These are phyloP conservation scores for Begonia peltatifolia DNA, from an alignment of 306 rosid species.

Conservation along the genomic window DNA sequence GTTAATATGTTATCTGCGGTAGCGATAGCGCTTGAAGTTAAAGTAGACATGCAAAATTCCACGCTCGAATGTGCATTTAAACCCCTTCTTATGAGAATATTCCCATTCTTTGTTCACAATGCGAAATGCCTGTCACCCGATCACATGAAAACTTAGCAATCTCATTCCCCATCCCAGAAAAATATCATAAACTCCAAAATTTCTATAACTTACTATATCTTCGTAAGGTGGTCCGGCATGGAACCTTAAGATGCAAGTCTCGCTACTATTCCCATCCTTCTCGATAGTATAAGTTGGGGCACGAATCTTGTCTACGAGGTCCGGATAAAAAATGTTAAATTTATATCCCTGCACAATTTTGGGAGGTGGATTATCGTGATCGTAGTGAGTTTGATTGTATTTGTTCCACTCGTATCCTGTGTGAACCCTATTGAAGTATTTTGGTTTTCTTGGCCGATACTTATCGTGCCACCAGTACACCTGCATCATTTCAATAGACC, in stretches of 20 bases:
- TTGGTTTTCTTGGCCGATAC: conserved; percentile 92
- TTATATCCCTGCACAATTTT: conserved; percentile 94
- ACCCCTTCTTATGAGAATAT: conserved; percentile 86
- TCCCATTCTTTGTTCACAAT: conserved; percentile 97
- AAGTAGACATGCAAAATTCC: conserved; percentile 84
- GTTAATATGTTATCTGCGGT: conserved; percentile 41
- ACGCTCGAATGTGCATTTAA: conserved; percentile 80
- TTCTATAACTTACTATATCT: conserved; percentile 51
- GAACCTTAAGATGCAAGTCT: conserved; percentile 85
- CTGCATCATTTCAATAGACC: conserved; percentile 24
- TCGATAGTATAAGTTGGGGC: conserved; percentile 79
- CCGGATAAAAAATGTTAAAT: conserved; percentile 88
- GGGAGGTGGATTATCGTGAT: conserved; percentile 97
- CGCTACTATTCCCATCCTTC: conserved; percentile 83
- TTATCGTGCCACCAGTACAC: conserved; percentile 99
- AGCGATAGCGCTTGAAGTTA: conserved; percentile 79
- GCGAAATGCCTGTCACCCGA: conserved; percentile 51
- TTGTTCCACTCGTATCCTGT: conserved; percentile 98
- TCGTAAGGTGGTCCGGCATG: conserved; percentile 96
- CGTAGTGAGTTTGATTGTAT: conserved; percentile 95
- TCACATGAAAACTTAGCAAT: neutral
- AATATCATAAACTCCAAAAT: conserved; percentile 7
- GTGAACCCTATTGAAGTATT: conserved; percentile 94
- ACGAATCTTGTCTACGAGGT: conserved; percentile 83
- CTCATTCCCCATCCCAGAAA: conserved; percentile 4